Evolutionary conservation across 805 yeast species (phyloP).

Genomic region (Torulaspora gathmanii): DNA sequence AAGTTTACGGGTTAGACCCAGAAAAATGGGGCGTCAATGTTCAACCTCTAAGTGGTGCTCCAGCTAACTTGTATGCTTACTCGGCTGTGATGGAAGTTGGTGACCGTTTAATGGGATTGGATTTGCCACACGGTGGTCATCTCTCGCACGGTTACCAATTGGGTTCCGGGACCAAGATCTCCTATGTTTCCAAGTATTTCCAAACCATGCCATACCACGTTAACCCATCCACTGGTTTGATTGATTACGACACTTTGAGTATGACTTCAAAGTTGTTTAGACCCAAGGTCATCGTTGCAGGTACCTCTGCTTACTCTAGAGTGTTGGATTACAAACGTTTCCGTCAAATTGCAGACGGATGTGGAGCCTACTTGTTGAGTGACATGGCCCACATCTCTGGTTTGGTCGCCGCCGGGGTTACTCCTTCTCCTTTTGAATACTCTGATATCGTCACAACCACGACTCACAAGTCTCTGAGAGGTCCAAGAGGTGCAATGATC

Average conservation of each 20-base stretch:
- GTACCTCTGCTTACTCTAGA: constrained; percentile 94
- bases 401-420: constrained; percentile 88
- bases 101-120: constrained; percentile 95
- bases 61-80: constrained; percentile 91
- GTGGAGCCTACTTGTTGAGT: constrained; percentile 85
- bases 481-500: constrained; percentile 98
- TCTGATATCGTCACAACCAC: constrained; percentile 97
- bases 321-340: constrained; percentile 84
- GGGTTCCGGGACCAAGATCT: constrained; percentile 73
- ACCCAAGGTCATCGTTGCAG: constrained; percentile 94
- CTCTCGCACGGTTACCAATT: constrained; percentile 97
- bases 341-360: constrained; percentile 85
- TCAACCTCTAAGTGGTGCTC: constrained; percentile 92
- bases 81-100: constrained; percentile 84
- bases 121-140: constrained; percentile 98
- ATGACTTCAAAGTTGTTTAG: constrained; percentile 80
- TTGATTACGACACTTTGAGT: constrained; percentile 85
- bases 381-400: constrained; percentile 99
- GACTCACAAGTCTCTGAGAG: constrained; percentile 95
- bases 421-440: constrained; percentile 86
- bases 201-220: constrained; percentile 97
- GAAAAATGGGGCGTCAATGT: constrained; percentile 96
- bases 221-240: constrained; percentile 78
- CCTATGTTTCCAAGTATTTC: constrained; percentile 88
- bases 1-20: constrained; percentile 71